Base-by-base conservation (phyloP, 768 basidiomycete genomes). In the Phaeotremella fagi region DNA sequence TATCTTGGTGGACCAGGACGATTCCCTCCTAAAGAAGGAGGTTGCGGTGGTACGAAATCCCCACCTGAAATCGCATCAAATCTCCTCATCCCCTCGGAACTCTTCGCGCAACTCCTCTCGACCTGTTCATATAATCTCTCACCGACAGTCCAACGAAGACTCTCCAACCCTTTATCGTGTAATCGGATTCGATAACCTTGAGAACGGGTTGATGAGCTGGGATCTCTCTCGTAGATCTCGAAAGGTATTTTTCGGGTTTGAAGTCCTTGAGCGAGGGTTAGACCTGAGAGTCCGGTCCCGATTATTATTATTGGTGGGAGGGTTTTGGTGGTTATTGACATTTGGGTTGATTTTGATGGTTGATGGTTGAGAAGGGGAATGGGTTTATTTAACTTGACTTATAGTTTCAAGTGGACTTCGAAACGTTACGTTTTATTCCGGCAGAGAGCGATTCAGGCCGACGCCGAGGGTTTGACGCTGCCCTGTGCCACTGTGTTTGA, bases 161-260 rank as follows among this genome's bases (percentile, higher is more conserved):
- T 50, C 11, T 43, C 26, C 12, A 29, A 24, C 9, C 46, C 59
- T 1, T 31, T 18, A 6, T 48, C 31, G 29, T 57, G 43, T 9
- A 60, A 42, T 20, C 49, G 36, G 31, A 60, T 52, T 12, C 59
- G 48, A 28, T 60, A 60, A 9, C 59, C 59, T 28, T 60, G 59
- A 3, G 54, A 48, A 1, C 59, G 54, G 4, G 38, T 1, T 18
- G 33, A 24, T 11, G 4, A 6, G 20, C 49, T 44, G 4, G 29
- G 14, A 33, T 60, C 59, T 1, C 59, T 48, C 43, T 60, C 59
- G 41, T 44, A 60, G 9, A 60, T 24, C 7, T 41, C 11, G 37
- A 37, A 60, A 4, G 59, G 59, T 44, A 60, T 55, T n/a, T 37
- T 4, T 15, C 52, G 53, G n/a, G 29, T 33, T 23, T 24, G 18